Percentiles rank a stretch among this genome's conserved stretches.
Evolutionary conservation across 345 rosid genomes (phyloP).

Genomic region (Eucalyptus regnans): DNA sequence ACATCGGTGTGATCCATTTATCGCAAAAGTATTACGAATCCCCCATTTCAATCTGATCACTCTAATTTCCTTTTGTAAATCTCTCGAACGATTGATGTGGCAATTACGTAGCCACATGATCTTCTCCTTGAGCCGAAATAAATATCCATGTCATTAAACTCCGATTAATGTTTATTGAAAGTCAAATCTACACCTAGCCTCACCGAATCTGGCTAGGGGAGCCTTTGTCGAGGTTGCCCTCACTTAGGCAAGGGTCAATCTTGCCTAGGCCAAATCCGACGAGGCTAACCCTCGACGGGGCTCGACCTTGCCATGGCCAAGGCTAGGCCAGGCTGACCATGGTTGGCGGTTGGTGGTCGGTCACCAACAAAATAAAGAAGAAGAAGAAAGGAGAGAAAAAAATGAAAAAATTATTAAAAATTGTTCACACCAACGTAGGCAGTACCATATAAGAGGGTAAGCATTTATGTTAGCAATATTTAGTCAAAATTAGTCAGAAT

Average conservation of each 20-base stretch:
- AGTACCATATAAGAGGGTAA: fast-evolving
- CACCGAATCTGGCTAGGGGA: too few relatives aligned
- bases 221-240: fast-evolving
- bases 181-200: too few relatives aligned
- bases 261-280: fast-evolving
- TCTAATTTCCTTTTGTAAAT: not conserved
- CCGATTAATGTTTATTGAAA: too few relatives aligned
- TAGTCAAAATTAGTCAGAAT: fast-evolving
- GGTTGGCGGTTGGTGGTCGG: too few relatives aligned
- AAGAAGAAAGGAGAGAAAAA: too few relatives aligned
- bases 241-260: too few relatives aligned
- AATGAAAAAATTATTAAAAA: fast-evolving
- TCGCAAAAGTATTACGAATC: not conserved
- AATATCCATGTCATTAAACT: not conserved
- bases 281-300: too few relatives aligned
- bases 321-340: too few relatives aligned
- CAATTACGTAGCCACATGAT: too few relatives aligned
- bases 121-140: too few relatives aligned
- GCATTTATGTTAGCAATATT: fast-evolving
- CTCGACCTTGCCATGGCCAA: fast-evolving
- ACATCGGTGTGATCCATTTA: not conserved
- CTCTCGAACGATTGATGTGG: not conserved
- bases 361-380: too few relatives aligned
- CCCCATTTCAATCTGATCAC: not conserved
- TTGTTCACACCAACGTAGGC: fast-evolving